These are phyloP conservation scores for Moringa oleifera DNA, from an alignment of 345 rosid genomes.

Conservation along the genomic window DNA sequence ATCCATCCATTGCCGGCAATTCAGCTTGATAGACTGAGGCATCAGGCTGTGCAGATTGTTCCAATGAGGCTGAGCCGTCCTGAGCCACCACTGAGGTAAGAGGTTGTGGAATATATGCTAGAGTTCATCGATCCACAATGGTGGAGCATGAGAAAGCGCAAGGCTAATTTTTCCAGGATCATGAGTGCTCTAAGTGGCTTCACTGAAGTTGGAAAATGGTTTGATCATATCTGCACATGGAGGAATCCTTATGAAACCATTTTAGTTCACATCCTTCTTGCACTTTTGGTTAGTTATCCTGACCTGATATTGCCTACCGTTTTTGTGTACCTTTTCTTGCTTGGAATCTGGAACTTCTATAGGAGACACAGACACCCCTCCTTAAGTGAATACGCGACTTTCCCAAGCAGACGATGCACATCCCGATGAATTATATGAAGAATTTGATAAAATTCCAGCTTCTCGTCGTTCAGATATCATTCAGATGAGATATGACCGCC, in stretches of 20 bases:
- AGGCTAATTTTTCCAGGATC: conserved; percentile 43
- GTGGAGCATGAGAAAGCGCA: conserved; percentile 56
- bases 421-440: conserved; percentile 96
- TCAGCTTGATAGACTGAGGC: conserved; percentile 27
- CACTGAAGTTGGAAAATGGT: conserved; percentile 33
- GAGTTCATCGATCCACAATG: conserved; percentile 15
- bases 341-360: conserved; percentile 31
- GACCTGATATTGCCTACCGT: conserved; percentile 74
- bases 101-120: conserved; percentile 49
- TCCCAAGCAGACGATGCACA: conserved; percentile 83
- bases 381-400: conserved; percentile 88
- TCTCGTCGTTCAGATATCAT: conserved; percentile 59
- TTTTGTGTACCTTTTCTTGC: conserved; percentile 33
- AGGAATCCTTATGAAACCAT: conserved; percentile 34
- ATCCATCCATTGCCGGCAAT: conserved; percentile 28
- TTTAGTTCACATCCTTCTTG: conserved; percentile 26
- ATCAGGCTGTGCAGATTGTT: conserved; percentile 24
- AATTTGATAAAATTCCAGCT: conserved; percentile 87
- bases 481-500: conserved; percentile 81
- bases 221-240: conserved; percentile 43
- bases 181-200: conserved; percentile 23
- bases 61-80: conserved; percentile 35
- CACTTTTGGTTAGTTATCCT: conserved; percentile 30
- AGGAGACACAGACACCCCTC: conserved; percentile 50
- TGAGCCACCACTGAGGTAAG: conserved; percentile 48